Conservation (phyloP, 2,329 filamentous ascomycete genomes). For the Exophiala bonariae region DNA sequence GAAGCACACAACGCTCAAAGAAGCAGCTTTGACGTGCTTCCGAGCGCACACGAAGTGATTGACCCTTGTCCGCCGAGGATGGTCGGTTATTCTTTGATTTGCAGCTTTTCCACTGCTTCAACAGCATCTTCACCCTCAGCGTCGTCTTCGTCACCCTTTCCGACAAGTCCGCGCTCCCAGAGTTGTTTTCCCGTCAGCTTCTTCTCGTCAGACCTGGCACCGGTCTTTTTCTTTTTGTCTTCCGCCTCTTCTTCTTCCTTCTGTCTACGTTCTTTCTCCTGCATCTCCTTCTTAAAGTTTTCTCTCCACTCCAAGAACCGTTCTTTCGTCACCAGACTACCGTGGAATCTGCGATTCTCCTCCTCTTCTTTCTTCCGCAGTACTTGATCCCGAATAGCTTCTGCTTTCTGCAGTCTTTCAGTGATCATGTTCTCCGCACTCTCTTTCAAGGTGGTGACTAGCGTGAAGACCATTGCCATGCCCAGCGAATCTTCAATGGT, state of each 20-base stretch:
- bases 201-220: constrained; percentile 64
- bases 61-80: too few species aligned
- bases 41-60: too few species aligned
- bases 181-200: constrained; percentile 72
- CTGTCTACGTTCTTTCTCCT: constrained; percentile 65
- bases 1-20: too few species aligned
- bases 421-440: constrained; percentile 80
- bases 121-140: constrained; percentile 65
- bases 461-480: constrained; percentile 96
- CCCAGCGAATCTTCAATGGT: constrained; percentile 90
- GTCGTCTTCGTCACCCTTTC: constrained; percentile 65
- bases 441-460: constrained; percentile 86
- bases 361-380: constrained; percentile 71
- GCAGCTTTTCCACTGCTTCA: constrained; percentile 67
- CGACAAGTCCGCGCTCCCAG: constrained; percentile 73
- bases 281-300: constrained; percentile 76
- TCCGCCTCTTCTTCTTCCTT: constrained; percentile 77
- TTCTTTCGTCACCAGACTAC: constrained; percentile 82
- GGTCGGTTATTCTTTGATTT: constrained; percentile 56
- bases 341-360: constrained; percentile 96
- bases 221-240: constrained; percentile 79
- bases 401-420: constrained; percentile 67
- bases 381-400: constrained; percentile 54
- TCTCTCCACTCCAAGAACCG: constrained; percentile 82
- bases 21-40: too few species aligned